Base-by-base conservation (phyloP, 352 stramenopile genomes). In the Pythium insidiosum region DNA sequence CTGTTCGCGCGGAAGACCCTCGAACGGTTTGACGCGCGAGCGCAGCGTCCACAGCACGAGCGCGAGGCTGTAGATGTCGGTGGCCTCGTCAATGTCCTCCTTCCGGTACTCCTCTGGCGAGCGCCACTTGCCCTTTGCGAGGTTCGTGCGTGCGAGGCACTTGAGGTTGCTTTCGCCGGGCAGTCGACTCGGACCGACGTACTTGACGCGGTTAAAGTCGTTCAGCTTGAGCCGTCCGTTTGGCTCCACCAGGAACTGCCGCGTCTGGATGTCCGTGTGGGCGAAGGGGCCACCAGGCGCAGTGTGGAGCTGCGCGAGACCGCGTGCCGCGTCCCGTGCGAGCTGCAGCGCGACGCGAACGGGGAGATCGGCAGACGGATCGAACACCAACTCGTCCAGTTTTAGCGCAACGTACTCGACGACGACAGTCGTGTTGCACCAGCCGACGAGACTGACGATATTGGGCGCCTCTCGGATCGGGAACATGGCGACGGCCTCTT, bases 151-250 rank as follows among this genome's bases (percentile, higher is more conserved):
- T 30, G 87, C 82, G 16, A 56, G 77, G 41, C 80, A 93, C 18
- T 74, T 75, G 13, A 73, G 53, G 12, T 46, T 53, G 2, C 61
- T 73, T 9, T 58, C 31, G 0, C 75, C 61, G 12, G 75, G 38
- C 5, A 69, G 48, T 1, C 69, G 33, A 6, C 64, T 63, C 2
- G 51, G 61, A 6, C 76, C 76, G 11, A 67, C 66, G 49, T 85
- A 86, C 46, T 86, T 86, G 38, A 88, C 56, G 9, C 80, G 68
- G 39, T 93, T 93, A 23, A 93, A 85, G 47, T 93, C 80, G 38
- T 93, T 93, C 21, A 93, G 43, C 42, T 70, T 56, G 21, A 90
- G 56, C 0, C 55, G 67, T 2, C 75, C 77, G 10, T 67, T 59
- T 1, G 42, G 40, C 47, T 84, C 59, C n/a, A 90, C 61, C 28